These are phyloP conservation scores for Cichorium intybus DNA, from an alignment of 140 eudicot species.

Conservation along the genomic window DNA sequence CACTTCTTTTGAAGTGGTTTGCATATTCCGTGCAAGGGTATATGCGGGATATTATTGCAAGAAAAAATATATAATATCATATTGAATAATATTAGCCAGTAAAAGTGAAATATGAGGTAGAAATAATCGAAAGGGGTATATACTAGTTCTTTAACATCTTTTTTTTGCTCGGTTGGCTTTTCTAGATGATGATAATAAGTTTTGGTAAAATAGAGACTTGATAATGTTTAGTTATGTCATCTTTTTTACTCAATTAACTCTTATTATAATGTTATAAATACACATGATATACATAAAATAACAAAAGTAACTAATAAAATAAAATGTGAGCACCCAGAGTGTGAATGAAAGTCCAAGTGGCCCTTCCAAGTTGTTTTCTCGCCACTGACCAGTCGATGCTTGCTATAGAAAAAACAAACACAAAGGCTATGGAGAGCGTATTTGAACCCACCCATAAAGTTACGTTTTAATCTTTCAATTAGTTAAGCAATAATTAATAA, in stretches of 20 bases:
- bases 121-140: slow-evolving; percentile 1
- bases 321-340: slow-evolving; percentile 97
- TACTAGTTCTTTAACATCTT: slow-evolving; percentile 97
- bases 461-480: background rate
- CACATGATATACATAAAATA: slow-evolving; percentile 4
- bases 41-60: slow-evolving; percentile 82
- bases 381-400: slow-evolving; percentile 50
- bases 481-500: background rate
- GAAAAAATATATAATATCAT: background rate
- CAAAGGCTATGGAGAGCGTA: background rate
- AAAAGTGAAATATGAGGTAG: slow-evolving; percentile 1
- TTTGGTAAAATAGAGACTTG: background rate
- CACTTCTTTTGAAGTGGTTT: slow-evolving; percentile 94
- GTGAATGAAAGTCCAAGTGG: slow-evolving; percentile 98
- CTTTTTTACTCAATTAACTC: background rate
- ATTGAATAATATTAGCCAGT: background rate
- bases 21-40: slow-evolving; percentile 99
- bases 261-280: background rate
- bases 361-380: slow-evolving; percentile 94
- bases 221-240: background rate
- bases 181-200: slow-evolving; percentile 80
- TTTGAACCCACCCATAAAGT: background rate
- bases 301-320: slow-evolving; percentile 3
- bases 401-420: slow-evolving; percentile 39
- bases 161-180: slow-evolving; percentile 87